Evolutionary conservation across 106 monocot genomes (phyloP), one percentile per base, ranked within the genome.

Genomic region (Agapanthus africanus): DNA sequence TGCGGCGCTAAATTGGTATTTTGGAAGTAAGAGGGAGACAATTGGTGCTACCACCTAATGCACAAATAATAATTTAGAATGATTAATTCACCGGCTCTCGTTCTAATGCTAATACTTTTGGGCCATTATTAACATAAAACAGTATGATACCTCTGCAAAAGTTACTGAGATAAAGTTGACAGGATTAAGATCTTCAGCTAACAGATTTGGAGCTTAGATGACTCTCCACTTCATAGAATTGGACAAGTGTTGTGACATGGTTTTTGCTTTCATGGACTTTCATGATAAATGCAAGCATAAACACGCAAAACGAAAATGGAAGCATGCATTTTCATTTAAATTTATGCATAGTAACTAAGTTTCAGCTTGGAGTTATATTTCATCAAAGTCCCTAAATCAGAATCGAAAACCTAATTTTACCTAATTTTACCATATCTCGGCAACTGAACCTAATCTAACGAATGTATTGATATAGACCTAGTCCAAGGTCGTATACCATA

Each of bases 31-130:
- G 4, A 92, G 44, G 14, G 89, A 89, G 49, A 99, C 56, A 15
- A 99, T 64, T 13, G 92, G 97, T 0, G 97, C 97, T 50, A 91
- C 35, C 2, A 82, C 66, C 95, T 95, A 79, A 3, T 28, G 35
- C 25, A 18, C 2, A 15, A 61, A 34, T 14, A 59, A 33, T 3
- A 59, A n/a, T n/a, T n/a, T n/a, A n/a, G n/a, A n/a, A n/a, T n/a
- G n/a, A n/a, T n/a, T n/a, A n/a, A n/a, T n/a, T n/a, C n/a, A n/a
- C n/a, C n/a, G n/a, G n/a, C n/a, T n/a, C n/a, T n/a, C n/a, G n/a
- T n/a, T n/a, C n/a, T n/a, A n/a, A n/a, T n/a, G n/a, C n/a, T n/a
- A n/a, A n/a, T n/a, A n/a, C n/a, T n/a, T n/a, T n/a, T n/a, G n/a
- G n/a, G n/a, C n/a, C n/a, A n/a, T n/a, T n/a, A n/a, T 61, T 11